Percentiles rank a stretch among this genome's conserved stretches.
phyloP scores from a whole-genome alignment of 225 moss, liverwort and hornwort genomes.

The Sphagnum tenellum region DNA sequence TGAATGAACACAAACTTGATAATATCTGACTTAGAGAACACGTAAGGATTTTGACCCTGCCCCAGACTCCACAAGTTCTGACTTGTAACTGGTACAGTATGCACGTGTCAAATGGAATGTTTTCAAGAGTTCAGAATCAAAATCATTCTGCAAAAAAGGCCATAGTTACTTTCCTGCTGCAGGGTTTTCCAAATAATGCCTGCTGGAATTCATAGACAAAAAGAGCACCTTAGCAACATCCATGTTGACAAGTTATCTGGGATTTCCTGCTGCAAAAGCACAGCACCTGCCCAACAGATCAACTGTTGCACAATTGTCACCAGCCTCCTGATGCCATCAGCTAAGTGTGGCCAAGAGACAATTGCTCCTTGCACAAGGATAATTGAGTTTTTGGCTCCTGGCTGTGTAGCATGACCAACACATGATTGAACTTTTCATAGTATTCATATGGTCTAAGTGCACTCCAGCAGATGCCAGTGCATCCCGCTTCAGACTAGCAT shows the following conservation, averaged over 20 bases:
- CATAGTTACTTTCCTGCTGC: too few relatives aligned
- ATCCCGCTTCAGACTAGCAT: conserved; percentile 52
- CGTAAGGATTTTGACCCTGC: neutral
- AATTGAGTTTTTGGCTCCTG: conserved; percentile 62
- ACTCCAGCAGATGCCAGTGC: conserved; percentile 47
- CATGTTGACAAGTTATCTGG: conserved; percentile 53
- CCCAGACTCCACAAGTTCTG: too few relatives aligned
- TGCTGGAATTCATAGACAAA: too few relatives aligned
- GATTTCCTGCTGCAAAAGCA: conserved; percentile 62
- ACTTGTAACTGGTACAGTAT: too few relatives aligned
- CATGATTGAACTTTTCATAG: conserved; percentile 62
- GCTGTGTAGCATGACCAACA: conserved; percentile 81
- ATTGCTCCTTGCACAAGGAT: conserved; percentile 73
- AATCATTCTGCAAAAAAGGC: neutral
- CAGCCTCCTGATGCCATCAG: conserved; percentile 62
- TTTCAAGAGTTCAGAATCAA: neutral
- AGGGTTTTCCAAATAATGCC: too few relatives aligned
- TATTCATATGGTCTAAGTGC: conserved; percentile 55
- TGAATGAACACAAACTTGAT: conserved; percentile 8
- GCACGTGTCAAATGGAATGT: too few relatives aligned
- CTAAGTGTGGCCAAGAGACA: conserved; percentile 62
- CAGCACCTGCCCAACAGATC: conserved; percentile 55
- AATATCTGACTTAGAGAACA: too few relatives aligned
- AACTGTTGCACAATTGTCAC: conserved; percentile 64
- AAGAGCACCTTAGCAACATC: conserved; percentile 58